These are phyloP conservation scores for Hymenotorrendiella dingleyae DNA, from an alignment of 2,329 filamentous ascomycete genomes.

Conservation along the genomic window DNA sequence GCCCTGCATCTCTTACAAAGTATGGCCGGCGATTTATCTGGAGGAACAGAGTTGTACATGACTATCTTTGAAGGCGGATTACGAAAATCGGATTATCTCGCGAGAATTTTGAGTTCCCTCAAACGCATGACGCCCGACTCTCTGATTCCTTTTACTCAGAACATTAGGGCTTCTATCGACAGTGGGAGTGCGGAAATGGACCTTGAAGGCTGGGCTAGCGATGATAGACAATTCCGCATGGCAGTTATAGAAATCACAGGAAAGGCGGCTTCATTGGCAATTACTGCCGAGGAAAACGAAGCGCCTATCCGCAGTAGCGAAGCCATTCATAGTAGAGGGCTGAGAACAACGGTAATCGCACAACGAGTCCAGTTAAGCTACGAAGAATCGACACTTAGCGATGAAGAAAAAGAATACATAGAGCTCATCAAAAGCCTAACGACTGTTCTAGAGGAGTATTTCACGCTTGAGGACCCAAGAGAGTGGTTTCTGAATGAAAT, in stretches of 20 bases:
- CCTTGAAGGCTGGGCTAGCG: slow-evolving; percentile 27
- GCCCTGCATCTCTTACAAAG: slow-evolving; percentile 41
- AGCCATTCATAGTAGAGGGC: slow-evolving; percentile 61
- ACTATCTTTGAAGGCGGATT: slow-evolving; percentile 50
- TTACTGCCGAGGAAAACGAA: slow-evolving; percentile 39
- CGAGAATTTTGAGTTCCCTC: slow-evolving; percentile 39
- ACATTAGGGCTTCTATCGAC: slow-evolving; percentile 32
- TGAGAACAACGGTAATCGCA: slow-evolving; percentile 72
- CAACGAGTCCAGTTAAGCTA: slow-evolving; percentile 77
- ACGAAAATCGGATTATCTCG: slow-evolving; percentile 47
- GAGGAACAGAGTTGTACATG: slow-evolving; percentile 49
- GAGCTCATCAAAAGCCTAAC: slow-evolving; percentile 53
- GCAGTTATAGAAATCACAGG: slow-evolving; percentile 32
- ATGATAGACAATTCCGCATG: slow-evolving; percentile 18
- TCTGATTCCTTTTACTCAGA: slow-evolving; percentile 37
- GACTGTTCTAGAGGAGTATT: slow-evolving; percentile 42
- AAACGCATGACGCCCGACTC: slow-evolving; percentile 54
- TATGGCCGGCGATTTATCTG: slow-evolving; percentile 10
- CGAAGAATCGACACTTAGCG: slow-evolving; percentile 64
- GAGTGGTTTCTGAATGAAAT: slow-evolving; percentile 61
- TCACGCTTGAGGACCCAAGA: slow-evolving; percentile 34
- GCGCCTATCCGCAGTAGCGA: slow-evolving; percentile 66
- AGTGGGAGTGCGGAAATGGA: slow-evolving; percentile 20
- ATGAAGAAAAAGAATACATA: slow-evolving; percentile 67
- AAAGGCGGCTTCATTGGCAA: slow-evolving; percentile 42